Conservation (phyloP, 176 grass and related monocot genomes). For the Triticum urartu region DNA sequence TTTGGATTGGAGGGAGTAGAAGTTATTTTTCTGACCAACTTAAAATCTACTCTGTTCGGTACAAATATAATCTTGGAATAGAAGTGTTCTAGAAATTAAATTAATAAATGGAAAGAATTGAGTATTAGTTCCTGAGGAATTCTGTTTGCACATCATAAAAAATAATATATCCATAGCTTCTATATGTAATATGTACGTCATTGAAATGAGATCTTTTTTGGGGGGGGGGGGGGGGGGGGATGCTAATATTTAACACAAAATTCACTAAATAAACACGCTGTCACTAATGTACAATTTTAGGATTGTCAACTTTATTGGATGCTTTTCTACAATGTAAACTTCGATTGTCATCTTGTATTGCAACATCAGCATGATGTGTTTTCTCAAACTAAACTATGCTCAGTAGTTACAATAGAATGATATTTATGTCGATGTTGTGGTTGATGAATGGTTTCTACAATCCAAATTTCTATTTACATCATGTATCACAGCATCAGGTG, state of each 20-base stretch:
- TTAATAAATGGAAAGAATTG: neutral
- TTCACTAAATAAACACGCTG: neutral
- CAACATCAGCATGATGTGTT: neutral
- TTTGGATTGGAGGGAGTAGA: neutral
- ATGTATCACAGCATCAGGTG: neutral
- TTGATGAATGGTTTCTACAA: neutral
- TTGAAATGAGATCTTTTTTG: neutral
- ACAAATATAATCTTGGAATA: neutral
- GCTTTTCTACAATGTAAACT: neutral
- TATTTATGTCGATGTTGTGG: neutral
- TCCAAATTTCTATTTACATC: neutral
- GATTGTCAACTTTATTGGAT: neutral
- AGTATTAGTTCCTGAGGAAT: neutral
- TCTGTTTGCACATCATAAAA: neutral
- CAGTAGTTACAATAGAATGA: neutral
- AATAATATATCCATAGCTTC: neutral
- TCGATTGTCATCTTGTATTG: neutral
- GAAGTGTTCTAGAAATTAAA: neutral
- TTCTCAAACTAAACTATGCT: neutral
- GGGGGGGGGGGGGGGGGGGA: too few relatives aligned
- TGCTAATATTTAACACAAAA: neutral
- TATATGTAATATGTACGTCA: neutral
- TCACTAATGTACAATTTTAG: neutral
- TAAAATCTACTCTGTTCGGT: neutral
- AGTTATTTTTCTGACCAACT: neutral